Percentiles rank a stretch among this genome's conserved stretches.
These are phyloP conservation scores for Acmispon strigosus DNA, from an alignment of 306 rosid species.

Conservation along the genomic window DNA sequence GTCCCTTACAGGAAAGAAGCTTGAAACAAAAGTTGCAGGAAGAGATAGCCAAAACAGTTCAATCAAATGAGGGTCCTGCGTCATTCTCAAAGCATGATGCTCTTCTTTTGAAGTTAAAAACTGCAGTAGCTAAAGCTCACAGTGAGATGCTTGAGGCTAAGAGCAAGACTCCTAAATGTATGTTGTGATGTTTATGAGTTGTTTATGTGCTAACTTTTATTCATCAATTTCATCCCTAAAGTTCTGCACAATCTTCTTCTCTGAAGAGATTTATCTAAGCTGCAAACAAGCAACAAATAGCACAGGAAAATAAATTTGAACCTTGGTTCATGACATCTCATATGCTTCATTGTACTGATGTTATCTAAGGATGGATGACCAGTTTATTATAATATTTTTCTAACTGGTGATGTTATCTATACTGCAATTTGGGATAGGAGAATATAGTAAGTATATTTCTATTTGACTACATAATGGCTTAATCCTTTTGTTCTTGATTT, in stretches of 20 bases:
- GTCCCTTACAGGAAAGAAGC: constrained; percentile 21
- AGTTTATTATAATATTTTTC: no score
- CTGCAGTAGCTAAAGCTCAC: constrained; percentile 48
- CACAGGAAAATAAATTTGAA: neutral
- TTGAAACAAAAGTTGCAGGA: constrained; percentile 20
- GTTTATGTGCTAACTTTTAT: neutral
- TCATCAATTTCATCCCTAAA: neutral
- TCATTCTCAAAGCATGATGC: constrained; percentile 17
- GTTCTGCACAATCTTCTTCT: neutral
- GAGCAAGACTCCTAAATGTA: constrained; percentile 42
- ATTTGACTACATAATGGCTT: no score
- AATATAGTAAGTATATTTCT: no score
- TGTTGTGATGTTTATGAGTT: neutral
- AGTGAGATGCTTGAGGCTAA: constrained; percentile 40
- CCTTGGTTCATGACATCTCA: no score
- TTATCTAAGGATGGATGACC: no score
- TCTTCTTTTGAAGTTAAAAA: constrained; percentile 34
- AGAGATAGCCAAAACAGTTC: constrained; percentile 35
- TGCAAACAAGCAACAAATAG: neutral
- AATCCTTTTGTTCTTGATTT: no score
- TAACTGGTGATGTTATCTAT: no score
- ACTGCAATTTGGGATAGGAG: no score
- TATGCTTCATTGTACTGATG: no score
- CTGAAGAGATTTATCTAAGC: neutral
- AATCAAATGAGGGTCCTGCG: constrained; percentile 13